A percentile compares a stretch with the other conserved stretches of the same genome.
phyloP scores from a whole-genome alignment of 345 rosid species.

The Aquilaria malaccensis region DNA sequence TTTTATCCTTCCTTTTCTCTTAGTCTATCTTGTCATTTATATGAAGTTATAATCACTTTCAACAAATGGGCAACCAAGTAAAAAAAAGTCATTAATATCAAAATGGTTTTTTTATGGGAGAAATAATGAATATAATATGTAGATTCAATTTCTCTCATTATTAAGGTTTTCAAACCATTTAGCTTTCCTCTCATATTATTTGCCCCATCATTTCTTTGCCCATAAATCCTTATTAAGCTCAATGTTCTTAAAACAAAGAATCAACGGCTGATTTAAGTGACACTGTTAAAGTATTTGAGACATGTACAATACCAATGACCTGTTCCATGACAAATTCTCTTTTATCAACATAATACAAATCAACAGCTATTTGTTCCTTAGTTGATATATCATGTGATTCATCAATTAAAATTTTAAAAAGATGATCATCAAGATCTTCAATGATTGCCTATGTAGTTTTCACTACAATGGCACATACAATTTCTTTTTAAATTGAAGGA shows the following conservation, averaged over 20 bases:
- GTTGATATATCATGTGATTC: no score
- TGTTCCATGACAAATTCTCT: not conserved
- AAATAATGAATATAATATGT: conserved; percentile 7
- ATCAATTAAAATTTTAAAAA: not conserved
- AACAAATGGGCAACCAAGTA: not conserved
- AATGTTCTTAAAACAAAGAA: not conserved
- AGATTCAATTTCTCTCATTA: not conserved
- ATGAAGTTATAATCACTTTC: conserved; percentile 3
- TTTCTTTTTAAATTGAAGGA: not conserved
- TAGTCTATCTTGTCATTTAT: not conserved
- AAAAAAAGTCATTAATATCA: not conserved
- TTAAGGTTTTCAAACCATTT: not conserved
- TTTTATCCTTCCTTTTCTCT: not conserved
- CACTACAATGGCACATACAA: no score
- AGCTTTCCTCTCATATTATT: conserved; percentile 1
- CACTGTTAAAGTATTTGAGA: not conserved
- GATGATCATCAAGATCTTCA: no score
- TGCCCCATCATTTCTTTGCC: not conserved
- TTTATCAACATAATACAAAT: not conserved
- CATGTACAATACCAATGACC: conserved; percentile 4
- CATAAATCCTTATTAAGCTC: not conserved
- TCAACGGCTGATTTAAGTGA: not conserved
- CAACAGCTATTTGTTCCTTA: not conserved
- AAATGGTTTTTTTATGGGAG: conserved; percentile 4
- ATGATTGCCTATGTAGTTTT: no score